Conservation (phyloP, 2,329 filamentous ascomycete species). For the Pseudonectria foliicola region DNA sequence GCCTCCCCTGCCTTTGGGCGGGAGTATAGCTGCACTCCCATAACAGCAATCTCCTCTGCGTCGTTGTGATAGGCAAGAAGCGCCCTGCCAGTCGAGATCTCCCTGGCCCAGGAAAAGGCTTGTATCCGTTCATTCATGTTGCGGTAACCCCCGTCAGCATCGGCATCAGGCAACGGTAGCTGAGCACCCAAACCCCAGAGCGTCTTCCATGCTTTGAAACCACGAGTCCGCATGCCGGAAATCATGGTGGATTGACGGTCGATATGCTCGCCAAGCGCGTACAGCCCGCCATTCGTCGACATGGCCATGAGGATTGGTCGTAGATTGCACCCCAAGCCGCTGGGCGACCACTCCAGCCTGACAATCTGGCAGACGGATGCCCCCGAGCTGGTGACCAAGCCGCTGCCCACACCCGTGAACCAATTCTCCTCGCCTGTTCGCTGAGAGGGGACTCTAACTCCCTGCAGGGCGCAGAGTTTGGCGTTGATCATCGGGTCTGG, state of each 20-base stretch:
- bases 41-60: slow-evolving; percentile 40
- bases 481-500: slow-evolving; percentile 39
- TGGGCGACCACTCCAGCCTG: slow-evolving; percentile 49
- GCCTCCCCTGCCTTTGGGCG: slow-evolving; percentile 11
- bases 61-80: slow-evolving; percentile 48
- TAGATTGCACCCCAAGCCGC: slow-evolving; percentile 47
- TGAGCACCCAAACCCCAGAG: slow-evolving; percentile 51
- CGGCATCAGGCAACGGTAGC: slow-evolving; percentile 39
- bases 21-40: slow-evolving; percentile 38
- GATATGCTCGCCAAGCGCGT: slow-evolving; percentile 43
- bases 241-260: slow-evolving; percentile 21
- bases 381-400: slow-evolving; percentile 40
- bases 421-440: slow-evolving; percentile 21
- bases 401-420: slow-evolving; percentile 37
- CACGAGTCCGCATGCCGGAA: slow-evolving; percentile 28
- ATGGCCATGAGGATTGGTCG: slow-evolving; percentile 45
- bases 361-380: slow-evolving; percentile 48
- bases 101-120: slow-evolving; percentile 47
- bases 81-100: slow-evolving; percentile 33
- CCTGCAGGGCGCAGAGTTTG: slow-evolving; percentile 34
- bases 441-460: slow-evolving; percentile 25
- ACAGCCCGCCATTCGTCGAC: slow-evolving; percentile 42
- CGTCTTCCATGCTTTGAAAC: slow-evolving; percentile 44
- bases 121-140: slow-evolving; percentile 40
- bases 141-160: slow-evolving; percentile 21